Conservation (phyloP, 2,329 filamentous ascomycete genomes). For the Phialocephala subalpina region DNA sequence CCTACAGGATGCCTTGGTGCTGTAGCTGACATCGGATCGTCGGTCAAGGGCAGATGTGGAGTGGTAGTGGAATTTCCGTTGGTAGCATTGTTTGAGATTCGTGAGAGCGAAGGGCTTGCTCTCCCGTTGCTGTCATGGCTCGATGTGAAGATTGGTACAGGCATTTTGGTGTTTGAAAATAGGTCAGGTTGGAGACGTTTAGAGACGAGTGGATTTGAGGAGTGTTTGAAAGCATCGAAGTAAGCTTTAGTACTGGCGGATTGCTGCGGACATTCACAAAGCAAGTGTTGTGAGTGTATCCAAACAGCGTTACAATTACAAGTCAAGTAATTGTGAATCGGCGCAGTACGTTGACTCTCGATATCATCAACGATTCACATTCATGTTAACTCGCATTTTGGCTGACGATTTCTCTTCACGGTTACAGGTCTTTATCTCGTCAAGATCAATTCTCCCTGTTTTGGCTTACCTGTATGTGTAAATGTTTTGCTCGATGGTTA, state of each 20-base stretch:
- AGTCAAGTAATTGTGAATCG: neutral
- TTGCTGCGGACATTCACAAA: neutral
- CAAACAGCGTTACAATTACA: neutral
- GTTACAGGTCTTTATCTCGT: too few species aligned
- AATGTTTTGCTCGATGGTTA: too few species aligned
- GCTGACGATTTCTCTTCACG: too few species aligned
- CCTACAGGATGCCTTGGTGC: too few species aligned
- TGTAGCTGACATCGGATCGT: neutral
- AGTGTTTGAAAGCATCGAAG: neutral
- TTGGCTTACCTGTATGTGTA: too few species aligned
- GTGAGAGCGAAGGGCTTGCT: neutral
- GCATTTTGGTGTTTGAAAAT: neutral
- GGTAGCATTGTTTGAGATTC: neutral
- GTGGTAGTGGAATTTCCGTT: neutral
- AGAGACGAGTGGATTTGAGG: neutral
- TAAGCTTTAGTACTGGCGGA: too few species aligned
- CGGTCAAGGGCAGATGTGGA: neutral
- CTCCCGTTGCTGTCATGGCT: neutral
- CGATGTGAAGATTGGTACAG: neutral
- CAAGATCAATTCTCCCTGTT: too few species aligned
- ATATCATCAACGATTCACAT: neutral
- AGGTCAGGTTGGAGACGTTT: too few species aligned
- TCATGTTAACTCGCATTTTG: too few species aligned
- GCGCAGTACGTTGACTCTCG: neutral
- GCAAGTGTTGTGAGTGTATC: neutral